phyloP scores from a whole-genome alignment of 2,329 filamentous ascomycete genomes.

The Diaporthe vexans region DNA sequence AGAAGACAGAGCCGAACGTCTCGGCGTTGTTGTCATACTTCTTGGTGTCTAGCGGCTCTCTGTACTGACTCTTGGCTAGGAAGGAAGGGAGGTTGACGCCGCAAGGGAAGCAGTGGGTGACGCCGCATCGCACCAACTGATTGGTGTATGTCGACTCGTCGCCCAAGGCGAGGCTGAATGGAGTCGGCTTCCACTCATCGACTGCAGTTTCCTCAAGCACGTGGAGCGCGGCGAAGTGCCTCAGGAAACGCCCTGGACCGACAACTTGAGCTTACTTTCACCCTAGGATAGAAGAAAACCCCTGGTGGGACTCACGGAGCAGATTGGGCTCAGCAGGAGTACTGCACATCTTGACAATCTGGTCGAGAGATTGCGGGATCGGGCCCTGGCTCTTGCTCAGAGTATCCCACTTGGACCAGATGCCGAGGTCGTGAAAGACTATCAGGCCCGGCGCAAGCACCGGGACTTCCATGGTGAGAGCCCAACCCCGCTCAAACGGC shows the following conservation, averaged over 20 bases:
- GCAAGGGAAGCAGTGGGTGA: background rate
- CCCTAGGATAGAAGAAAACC: background rate
- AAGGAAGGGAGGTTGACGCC: conserved; percentile 48
- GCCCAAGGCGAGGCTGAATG: conserved; percentile 50
- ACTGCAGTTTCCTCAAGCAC: conserved; percentile 50
- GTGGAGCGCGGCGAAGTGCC: conserved; percentile 49
- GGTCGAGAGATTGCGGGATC: conserved; percentile 47
- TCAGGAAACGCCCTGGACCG: conserved; percentile 47
- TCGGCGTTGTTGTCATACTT: conserved; percentile 45
- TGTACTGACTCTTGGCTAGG: conserved; percentile 51
- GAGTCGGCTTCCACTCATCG: conserved; percentile 50
- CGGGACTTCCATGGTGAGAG: conserved; percentile 50
- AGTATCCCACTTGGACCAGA: conserved; percentile 51
- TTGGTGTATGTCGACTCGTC: conserved; percentile 43
- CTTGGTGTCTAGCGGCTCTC: conserved; percentile 49
- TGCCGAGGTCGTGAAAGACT: conserved; percentile 49
- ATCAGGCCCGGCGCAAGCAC: conserved; percentile 50
- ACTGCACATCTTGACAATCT: conserved; percentile 47
- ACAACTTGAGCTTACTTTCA: background rate
- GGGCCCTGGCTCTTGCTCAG: conserved; percentile 42
- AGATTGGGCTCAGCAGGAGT: conserved; percentile 48
- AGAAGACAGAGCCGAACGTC: conserved; percentile 49
- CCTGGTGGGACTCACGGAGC: conserved; percentile 44
- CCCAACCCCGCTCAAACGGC: conserved; percentile 51
- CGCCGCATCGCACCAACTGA: conserved; percentile 2